phyloP scores from a whole-genome alignment of 176 grass and related monocot genomes.

The Echinochloa phyllopogon region DNA sequence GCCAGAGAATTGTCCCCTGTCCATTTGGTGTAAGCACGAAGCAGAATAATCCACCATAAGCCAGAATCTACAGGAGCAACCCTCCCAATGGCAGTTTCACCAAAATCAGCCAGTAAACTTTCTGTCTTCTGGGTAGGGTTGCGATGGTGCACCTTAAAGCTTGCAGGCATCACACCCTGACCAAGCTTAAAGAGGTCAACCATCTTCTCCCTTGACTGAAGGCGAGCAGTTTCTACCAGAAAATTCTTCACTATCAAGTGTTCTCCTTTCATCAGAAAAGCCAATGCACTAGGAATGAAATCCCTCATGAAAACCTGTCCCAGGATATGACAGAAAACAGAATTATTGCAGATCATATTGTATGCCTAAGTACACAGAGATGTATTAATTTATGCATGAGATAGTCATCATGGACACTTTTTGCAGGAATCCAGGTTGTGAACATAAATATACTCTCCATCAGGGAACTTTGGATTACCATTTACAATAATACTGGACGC shows the following conservation, averaged over 20 bases:
- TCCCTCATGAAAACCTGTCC: constrained; percentile 95
- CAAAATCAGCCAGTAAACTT: constrained; percentile 87
- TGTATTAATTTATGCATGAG: constrained; percentile 27
- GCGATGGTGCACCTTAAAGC: constrained; percentile 73
- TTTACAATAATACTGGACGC: neutral
- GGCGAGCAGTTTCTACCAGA: constrained; percentile 73
- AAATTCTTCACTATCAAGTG: constrained; percentile 85
- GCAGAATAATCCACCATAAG: constrained; percentile 96
- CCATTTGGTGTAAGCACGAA: constrained; percentile 76
- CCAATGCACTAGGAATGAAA: constrained; percentile 86
- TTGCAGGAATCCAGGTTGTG: constrained; percentile 24
- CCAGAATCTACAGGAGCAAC: constrained; percentile 95
- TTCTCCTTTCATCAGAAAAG: constrained; percentile 77
- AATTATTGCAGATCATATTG: constrained; percentile 21
- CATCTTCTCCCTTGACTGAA: constrained; percentile 81
- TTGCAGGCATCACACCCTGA: constrained; percentile 89
- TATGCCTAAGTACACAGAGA: constrained; percentile 32
- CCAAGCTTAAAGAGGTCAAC: constrained; percentile 81
- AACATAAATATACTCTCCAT: constrained; percentile 35
- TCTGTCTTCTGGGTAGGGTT: constrained; percentile 54
- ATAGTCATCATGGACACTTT: constrained; percentile 8
- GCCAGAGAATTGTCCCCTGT: constrained; percentile 74
- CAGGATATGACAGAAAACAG: constrained; percentile 25
- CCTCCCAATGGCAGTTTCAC: constrained; percentile 88
- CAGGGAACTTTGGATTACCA: constrained; percentile 20